Percentiles rank a stretch among this genome's conserved stretches.
Evolutionary conservation across 495 filamentous ascomycete genomes (phyloP).

Genomic region (Pseudevernia furfuracea): DNA sequence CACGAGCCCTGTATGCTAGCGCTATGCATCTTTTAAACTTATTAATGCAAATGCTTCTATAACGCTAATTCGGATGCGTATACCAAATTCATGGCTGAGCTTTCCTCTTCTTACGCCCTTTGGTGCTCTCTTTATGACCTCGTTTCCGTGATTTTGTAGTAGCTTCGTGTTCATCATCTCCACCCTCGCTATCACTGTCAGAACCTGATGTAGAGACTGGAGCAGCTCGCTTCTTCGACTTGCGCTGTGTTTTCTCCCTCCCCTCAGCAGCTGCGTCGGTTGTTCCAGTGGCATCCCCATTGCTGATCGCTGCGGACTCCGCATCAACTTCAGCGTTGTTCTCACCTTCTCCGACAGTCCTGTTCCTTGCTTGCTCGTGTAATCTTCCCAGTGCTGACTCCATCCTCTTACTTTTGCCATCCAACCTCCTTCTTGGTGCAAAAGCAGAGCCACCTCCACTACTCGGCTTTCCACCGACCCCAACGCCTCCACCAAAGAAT

Average conservation of each 20-base stretch:
- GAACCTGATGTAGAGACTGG: slow-evolving; percentile 6
- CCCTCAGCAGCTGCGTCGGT: slow-evolving; percentile 17
- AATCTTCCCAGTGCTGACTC: slow-evolving; percentile 69
- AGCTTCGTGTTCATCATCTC: slow-evolving; percentile 16
- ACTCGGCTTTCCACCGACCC: slow-evolving; percentile 36
- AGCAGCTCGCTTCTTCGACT: slow-evolving; percentile 17
- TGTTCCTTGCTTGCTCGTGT: slow-evolving; percentile 44
- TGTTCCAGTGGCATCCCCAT: slow-evolving; percentile 2
- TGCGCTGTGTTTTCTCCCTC: slow-evolving; percentile 4
- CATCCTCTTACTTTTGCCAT: slow-evolving; percentile 70
- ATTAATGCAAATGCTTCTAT: not conserved
- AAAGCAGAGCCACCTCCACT: slow-evolving; percentile 53
- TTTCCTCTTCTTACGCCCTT: slow-evolving; percentile 6
- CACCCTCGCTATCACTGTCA: slow-evolving; percentile 6
- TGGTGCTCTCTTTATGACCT: not conserved
- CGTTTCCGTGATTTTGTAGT: slow-evolving; percentile 16
- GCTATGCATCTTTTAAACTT: slow-evolving; percentile 2
- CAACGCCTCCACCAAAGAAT: slow-evolving; percentile 62
- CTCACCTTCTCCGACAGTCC: slow-evolving; percentile 17
- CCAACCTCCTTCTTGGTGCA: slow-evolving; percentile 60
- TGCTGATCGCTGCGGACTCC: not conserved
- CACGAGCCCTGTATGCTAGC: not conserved
- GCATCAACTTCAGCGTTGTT: not conserved
- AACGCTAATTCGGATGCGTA: not conserved
- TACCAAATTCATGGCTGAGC: not conserved